These are phyloP conservation scores for Backusella australiensis DNA, from an alignment of 192 early-diverging fungal genomes.

Conservation along the genomic window DNA sequence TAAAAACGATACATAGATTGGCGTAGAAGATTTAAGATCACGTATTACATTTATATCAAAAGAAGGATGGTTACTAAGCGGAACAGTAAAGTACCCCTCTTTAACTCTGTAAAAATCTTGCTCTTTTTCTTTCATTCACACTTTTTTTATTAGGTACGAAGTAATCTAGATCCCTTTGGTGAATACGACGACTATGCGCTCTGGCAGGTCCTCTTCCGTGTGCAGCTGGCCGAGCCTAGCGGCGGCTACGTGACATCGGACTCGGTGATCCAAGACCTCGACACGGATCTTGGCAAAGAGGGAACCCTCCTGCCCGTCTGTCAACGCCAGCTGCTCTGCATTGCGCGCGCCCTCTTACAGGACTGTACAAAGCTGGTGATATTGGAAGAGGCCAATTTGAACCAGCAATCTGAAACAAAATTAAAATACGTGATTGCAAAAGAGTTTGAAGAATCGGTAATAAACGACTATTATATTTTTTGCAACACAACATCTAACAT, in stretches of 20 bases:
- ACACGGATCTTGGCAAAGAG: constrained; percentile 30
- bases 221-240: constrained; percentile 45
- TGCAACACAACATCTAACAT: background rate
- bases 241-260: background rate
- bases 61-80: constrained; percentile 63
- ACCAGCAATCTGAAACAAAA: constrained; percentile 70
- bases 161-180: constrained; percentile 58
- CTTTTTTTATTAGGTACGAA: constrained; percentile 47
- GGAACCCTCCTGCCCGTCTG: constrained; percentile 36
- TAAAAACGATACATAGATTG: constrained; percentile 38
- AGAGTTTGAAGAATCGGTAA: constrained; percentile 61
- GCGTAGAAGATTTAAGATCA: constrained; percentile 72
- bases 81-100: constrained; percentile 40
- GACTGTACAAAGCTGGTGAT: constrained; percentile 56
- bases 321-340: constrained; percentile 44
- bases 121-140: background rate
- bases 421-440: constrained; percentile 83
- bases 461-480: background rate
- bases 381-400: constrained; percentile 86
- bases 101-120: constrained; percentile 18
- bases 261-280: constrained; percentile 27
- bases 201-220: constrained; percentile 68
- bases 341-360: constrained; percentile 48
- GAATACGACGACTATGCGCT: constrained; percentile 52
- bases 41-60: constrained; percentile 77